A percentile compares a stretch with the other conserved stretches of the same genome.
These are phyloP conservation scores for Delonix regia DNA, from an alignment of 306 rosid genomes.

Conservation along the genomic window DNA sequence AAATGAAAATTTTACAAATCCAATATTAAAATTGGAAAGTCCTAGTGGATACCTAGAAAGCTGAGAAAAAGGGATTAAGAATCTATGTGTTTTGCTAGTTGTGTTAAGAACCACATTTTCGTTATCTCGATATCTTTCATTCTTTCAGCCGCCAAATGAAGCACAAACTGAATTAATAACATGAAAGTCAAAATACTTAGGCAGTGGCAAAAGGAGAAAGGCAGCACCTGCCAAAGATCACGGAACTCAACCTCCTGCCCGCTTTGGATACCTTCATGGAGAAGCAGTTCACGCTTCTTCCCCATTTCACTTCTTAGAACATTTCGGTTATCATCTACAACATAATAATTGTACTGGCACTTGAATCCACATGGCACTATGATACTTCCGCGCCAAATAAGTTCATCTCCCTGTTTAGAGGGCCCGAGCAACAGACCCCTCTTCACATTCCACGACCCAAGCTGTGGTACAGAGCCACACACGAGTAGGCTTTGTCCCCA, in stretches of 20 bases:
- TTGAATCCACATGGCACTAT: constrained; percentile 65
- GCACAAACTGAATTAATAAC: constrained; percentile 22
- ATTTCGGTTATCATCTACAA: constrained; percentile 74
- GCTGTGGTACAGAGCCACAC: constrained; percentile 79
- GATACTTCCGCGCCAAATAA: constrained; percentile 79
- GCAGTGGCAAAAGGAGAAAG: constrained; percentile 25
- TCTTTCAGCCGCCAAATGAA: not conserved
- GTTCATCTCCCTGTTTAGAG: constrained; percentile 71
- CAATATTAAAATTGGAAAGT: not conserved
- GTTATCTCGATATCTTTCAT: constrained; percentile 3
- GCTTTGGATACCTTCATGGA: constrained; percentile 65
- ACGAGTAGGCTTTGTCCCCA: constrained; percentile 93
- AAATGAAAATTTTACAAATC: not conserved
- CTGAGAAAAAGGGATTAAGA: not conserved
- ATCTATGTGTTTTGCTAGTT: constrained; percentile 6
- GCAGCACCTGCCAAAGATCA: constrained; percentile 94
- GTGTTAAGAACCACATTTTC: constrained; percentile 12
- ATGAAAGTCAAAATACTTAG: not conserved
- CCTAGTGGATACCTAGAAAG: constrained; percentile 22
- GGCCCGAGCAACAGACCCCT: constrained; percentile 76
- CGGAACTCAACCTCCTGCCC: constrained; percentile 74
- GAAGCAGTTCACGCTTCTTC: constrained; percentile 58
- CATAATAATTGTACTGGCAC: constrained; percentile 78
- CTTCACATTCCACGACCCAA: constrained; percentile 93
- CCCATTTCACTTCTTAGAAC: constrained; percentile 82